phyloP scores from a whole-genome alignment of 805 yeast species.

The Myxozyma sirexii region DNA sequence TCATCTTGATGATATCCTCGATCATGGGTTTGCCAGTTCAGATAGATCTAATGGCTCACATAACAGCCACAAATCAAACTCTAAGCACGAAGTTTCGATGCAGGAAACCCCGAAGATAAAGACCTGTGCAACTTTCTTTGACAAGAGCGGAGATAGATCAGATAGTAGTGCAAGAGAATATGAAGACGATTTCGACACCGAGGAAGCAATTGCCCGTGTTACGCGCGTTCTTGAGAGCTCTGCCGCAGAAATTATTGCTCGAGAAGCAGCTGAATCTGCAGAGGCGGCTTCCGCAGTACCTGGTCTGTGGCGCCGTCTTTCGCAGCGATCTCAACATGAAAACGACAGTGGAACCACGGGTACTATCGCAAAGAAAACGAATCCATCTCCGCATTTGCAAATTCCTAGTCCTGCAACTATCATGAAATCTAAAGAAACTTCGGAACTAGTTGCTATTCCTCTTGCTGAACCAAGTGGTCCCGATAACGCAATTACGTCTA shows the following conservation, averaged over 20 bases:
- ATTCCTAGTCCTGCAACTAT: conserved; percentile 27
- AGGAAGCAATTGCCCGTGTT: conserved; percentile 19
- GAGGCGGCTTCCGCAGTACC: background rate
- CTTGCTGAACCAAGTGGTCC: conserved; percentile 7
- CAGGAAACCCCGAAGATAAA: no score
- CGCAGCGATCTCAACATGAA: conserved; percentile 1
- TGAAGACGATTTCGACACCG: conserved; percentile 25
- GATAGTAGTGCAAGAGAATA: background rate
- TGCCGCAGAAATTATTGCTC: conserved; percentile 9
- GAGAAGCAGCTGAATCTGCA: conserved; percentile 6
- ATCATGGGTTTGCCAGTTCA: background rate
- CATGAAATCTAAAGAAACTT: conserved; percentile 6
- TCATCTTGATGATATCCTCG: conserved; percentile 1
- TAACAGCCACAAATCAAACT: background rate
- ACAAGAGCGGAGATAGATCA: background rate
- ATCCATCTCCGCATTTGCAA: background rate
- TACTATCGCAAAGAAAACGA: background rate
- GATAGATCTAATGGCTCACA: background rate
- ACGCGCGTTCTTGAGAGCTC: conserved; percentile 8
- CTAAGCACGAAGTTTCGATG: no score
- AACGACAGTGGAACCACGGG: background rate
- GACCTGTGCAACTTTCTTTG: no score
- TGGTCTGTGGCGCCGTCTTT: conserved; percentile 11
- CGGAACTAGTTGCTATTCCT: conserved; percentile 23
- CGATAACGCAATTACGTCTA: background rate